A percentile compares a stretch with the other conserved stretches of the same genome.
phyloP scores from a whole-genome alignment of 176 grass and related monocot species.

The Carex cristatella region DNA sequence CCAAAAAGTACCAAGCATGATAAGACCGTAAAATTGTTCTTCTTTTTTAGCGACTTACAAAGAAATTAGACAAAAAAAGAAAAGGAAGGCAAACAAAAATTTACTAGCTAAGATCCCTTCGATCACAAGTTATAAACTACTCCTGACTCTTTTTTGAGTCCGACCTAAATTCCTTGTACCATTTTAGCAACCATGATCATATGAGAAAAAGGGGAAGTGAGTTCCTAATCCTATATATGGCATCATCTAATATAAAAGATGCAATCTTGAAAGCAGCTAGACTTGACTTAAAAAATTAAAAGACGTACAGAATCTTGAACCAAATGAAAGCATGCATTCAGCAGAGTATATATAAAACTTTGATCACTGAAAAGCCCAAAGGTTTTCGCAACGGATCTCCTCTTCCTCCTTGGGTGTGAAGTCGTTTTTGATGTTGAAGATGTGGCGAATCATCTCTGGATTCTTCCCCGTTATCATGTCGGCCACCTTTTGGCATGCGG shows the following conservation, averaged over 20 bases:
- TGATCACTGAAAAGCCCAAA: no score
- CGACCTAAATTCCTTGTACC: constrained; percentile 35
- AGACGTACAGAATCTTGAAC: neutral
- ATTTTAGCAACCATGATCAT: constrained; percentile 36
- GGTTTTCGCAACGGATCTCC: no score
- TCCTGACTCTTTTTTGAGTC: neutral
- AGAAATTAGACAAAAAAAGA: no score
- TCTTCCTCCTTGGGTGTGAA: no score
- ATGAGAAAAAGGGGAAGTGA: neutral
- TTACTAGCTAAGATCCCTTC: no score
- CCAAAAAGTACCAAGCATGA: no score
- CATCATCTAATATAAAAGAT: neutral
- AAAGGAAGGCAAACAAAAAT: no score
- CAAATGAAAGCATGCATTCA: neutral
- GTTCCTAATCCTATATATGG: neutral
- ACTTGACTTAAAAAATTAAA: neutral
- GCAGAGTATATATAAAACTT: no score
- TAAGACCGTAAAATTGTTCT: no score
- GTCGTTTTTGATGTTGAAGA: no score
- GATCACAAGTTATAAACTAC: no score
- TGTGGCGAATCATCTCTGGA: neutral
- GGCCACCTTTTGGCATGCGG: neutral
- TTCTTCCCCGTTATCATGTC: constrained; percentile 21
- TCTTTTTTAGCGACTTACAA: no score
- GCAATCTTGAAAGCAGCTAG: neutral